Base-by-base conservation (phyloP, 495 filamentous ascomycete species). In the Penicillium roqueforti region DNA sequence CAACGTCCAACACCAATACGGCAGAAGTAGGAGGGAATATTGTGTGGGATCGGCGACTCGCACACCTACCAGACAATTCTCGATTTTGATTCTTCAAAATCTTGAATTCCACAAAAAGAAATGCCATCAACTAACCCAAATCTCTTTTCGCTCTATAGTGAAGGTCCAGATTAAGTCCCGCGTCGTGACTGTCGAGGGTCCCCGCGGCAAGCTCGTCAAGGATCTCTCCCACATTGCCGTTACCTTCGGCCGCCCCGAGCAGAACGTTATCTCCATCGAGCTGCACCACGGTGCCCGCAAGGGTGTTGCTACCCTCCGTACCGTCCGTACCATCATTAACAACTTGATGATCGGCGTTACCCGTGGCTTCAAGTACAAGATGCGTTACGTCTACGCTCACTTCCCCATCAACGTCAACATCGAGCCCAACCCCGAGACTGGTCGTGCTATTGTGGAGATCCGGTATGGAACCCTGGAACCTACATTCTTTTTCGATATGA, bases 351-450 rank as follows among this genome's bases (percentile, higher is more conserved):
- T 90, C 70, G 93, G 93, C 75, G 93, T 98, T 56, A 98, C 95
- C 70, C 92, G 88, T 80, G 93, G 93, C 57, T 98, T 88, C 88
- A 92, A 92, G 81, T 98, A 98, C 88, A 98, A 97, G 88, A 97
- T 98, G 93, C 89, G 93, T 62, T 98, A 98, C 78, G 93, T 98
- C 78, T 98, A 98, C 75, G 93, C 93, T 66, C 93, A 98, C 85
- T 98, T 98, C 73, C 93, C 93, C 73, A 98, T 98, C 89, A 98
- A 97, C 83, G 93, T 98, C 75, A 97, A 97, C 82, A 77, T 98
- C 61, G 91, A 97, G 56, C 92, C 95, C 87, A 93, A 95, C 83
- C 73, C 74, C 63, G 92, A 97, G 80, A 93, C 90, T 59, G 92
- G 87, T 50, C 72, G 83, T 59, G 86, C 68, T 68, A 88, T 96